Evolutionary conservation across 1,284 basidiomycete genomes (phyloP), one percentile per base, ranked within the genome.

Genomic region (Inonotus hispidus): DNA sequence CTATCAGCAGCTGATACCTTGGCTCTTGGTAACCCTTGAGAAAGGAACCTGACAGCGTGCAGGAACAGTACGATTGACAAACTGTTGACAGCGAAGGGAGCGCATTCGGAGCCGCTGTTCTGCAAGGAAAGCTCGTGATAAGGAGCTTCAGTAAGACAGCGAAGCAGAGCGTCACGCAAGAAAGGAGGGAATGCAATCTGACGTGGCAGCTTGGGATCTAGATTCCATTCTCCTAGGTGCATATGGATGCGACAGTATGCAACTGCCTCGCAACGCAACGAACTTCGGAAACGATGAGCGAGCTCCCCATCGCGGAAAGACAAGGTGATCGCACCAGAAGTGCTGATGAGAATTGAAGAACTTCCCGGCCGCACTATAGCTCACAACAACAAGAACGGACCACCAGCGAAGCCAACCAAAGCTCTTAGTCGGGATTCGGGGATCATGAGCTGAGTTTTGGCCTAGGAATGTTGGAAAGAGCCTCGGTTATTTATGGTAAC

Each of bases 41-140:
- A 50, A 50, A 50, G 21, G 25, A 50, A 50, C 23, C 25, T 29
- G 49, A 50, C 49, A 50, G 49, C 49, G 49, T 50, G 49, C 49
- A 50, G 49, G 49, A 32, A 50, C 49, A n/a, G n/a, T 27, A n/a
- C 38, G n/a, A 11, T n/a, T 39, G 38, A 39, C 38, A n/a, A n/a
- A 39, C n/a, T 39, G 11, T 39, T 39, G 38, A 39, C 38, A 39
- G 38, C 38, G n/a, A 2, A 39, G 38, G n/a, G n/a, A n/a, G n/a
- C 38, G 38, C 2, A n/a, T n/a, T n/a, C n/a, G n/a, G n/a, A n/a
- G n/a, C n/a, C n/a, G n/a, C n/a, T n/a, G n/a, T n/a, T n/a, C n/a
- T n/a, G n/a, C n/a, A n/a, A n/a, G n/a, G n/a, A n/a, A n/a, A n/a
- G n/a, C n/a, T n/a, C n/a, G 21, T 46, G 45, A 46, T 19, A 25